These are phyloP conservation scores for Yarrowia galli DNA, from an alignment of 1,139 yeast species.

Conservation along the genomic window DNA sequence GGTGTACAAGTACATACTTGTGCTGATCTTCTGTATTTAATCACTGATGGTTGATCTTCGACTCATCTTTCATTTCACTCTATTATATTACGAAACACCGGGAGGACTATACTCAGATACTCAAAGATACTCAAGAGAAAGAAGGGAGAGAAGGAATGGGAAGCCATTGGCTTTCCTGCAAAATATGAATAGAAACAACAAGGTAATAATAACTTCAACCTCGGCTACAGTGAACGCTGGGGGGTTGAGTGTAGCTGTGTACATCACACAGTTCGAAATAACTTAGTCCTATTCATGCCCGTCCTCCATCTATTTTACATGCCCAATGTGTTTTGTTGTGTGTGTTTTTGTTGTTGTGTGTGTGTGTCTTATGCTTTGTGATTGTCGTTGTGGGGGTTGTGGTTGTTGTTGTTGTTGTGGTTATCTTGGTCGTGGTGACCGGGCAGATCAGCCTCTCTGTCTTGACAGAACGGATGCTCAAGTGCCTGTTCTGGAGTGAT, in stretches of 20 bases:
- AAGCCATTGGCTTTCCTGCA: not conserved
- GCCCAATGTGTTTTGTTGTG: not conserved
- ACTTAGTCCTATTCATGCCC: constrained; percentile 9
- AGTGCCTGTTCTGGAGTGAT: constrained; percentile 73
- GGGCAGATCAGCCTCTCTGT: constrained; percentile 10
- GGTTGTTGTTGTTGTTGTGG: not conserved
- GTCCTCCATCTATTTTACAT: constrained; percentile 21
- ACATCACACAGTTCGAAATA: constrained; percentile 15
- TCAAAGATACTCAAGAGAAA: too few species aligned
- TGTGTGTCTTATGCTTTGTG: not conserved
- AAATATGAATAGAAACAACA: not conserved
- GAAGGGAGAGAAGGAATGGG: too few species aligned
- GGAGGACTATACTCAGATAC: too few species aligned
- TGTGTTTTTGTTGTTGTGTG: not conserved
- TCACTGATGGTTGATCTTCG: too few species aligned
- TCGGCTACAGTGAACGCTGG: not conserved
- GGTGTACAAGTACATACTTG: too few species aligned
- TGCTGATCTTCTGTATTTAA: too few species aligned
- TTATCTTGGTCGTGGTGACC: not conserved
- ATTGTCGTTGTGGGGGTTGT: not conserved
- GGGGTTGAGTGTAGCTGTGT: constrained; percentile 2
- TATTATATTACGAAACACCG: too few species aligned
- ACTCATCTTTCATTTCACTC: too few species aligned
- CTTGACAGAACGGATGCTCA: constrained; percentile 65
- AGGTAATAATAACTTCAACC: not conserved